These are phyloP conservation scores for Hanseniaspora uvarum DNA, from an alignment of 1,139 yeast species.

Conservation along the genomic window DNA sequence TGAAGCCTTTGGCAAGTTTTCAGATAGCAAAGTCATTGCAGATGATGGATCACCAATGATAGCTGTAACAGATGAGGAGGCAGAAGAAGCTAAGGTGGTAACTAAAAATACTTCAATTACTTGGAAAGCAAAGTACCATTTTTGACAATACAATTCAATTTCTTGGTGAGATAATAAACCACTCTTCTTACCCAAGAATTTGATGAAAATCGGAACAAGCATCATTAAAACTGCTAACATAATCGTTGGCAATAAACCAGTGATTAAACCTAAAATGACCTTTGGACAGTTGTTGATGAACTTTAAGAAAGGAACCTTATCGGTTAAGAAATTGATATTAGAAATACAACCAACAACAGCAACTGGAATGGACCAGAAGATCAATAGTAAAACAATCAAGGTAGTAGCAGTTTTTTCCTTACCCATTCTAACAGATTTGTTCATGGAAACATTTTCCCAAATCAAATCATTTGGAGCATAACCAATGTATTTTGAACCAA, in stretches of 20 bases:
- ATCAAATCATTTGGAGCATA: constrained; percentile 51
- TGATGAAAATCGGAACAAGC: constrained; percentile 68
- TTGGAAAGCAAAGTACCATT: constrained; percentile 80
- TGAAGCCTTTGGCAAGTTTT: constrained; percentile 60
- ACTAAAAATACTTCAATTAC: constrained; percentile 77
- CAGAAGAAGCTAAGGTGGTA: constrained; percentile 70
- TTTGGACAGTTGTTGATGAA: constrained; percentile 57
- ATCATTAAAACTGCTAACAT: constrained; percentile 59
- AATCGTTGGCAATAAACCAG: constrained; percentile 68
- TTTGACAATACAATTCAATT: constrained; percentile 71
- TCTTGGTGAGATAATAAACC: constrained; percentile 65
- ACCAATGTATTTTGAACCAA: constrained; percentile 44
- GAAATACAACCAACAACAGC: constrained; percentile 75
- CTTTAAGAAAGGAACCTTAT: constrained; percentile 50
- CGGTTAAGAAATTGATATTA: constrained; percentile 53
- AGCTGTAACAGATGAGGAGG: constrained; percentile 55
- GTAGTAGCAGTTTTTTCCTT: constrained; percentile 46
- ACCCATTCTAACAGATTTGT: constrained; percentile 46
- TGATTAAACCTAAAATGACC: constrained; percentile 50
- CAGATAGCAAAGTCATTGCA: constrained; percentile 49
- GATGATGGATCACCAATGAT: constrained; percentile 43
- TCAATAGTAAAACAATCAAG: constrained; percentile 45
- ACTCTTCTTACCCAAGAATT: constrained; percentile 55
- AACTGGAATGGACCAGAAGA: constrained; percentile 81
- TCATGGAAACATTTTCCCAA: constrained; percentile 56